Conservation (phyloP, 1,139 yeast species). For the Blastobotrys elegans region DNA sequence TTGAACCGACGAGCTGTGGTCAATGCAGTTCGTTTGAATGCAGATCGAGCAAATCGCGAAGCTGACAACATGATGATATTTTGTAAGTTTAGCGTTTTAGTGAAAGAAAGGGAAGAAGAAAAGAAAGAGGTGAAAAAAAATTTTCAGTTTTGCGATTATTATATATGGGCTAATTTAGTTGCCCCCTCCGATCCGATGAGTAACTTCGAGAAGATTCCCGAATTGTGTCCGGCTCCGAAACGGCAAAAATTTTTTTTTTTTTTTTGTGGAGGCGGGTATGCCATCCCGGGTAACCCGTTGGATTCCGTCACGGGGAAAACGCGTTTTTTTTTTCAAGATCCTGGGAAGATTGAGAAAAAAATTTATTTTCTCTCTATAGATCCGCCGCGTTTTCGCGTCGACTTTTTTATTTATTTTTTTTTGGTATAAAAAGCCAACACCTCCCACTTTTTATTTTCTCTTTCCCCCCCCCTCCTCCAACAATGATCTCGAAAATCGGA, state of each 20-base stretch:
- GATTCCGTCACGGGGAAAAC: neutral
- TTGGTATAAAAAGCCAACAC: neutral
- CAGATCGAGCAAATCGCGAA: conserved; percentile 33
- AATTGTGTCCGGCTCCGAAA: neutral
- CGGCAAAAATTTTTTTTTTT: too few species aligned
- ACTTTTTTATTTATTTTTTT: neutral
- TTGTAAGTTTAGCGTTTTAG: neutral
- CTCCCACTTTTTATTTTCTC: neutral
- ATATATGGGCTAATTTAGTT: neutral
- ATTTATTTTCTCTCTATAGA: too few species aligned
- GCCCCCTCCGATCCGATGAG: neutral
- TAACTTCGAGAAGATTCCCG: conserved; percentile 6
- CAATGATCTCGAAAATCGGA: neutral
- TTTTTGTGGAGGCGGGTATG: neutral
- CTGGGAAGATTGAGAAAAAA: too few species aligned
- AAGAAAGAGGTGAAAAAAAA: neutral
- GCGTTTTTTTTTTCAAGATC: too few species aligned
- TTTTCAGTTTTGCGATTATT: neutral
- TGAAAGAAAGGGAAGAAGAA: conserved; percentile 4
- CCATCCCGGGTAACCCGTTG: neutral
- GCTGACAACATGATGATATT: conserved; percentile 34
- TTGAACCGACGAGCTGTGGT: conserved; percentile 31
- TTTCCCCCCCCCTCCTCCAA: neutral
- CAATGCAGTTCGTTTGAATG: conserved; percentile 20
- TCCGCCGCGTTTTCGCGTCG: neutral